Evolutionary conservation across 495 filamentous ascomycete genomes (phyloP).

Genomic region (Tuber borchii): DNA sequence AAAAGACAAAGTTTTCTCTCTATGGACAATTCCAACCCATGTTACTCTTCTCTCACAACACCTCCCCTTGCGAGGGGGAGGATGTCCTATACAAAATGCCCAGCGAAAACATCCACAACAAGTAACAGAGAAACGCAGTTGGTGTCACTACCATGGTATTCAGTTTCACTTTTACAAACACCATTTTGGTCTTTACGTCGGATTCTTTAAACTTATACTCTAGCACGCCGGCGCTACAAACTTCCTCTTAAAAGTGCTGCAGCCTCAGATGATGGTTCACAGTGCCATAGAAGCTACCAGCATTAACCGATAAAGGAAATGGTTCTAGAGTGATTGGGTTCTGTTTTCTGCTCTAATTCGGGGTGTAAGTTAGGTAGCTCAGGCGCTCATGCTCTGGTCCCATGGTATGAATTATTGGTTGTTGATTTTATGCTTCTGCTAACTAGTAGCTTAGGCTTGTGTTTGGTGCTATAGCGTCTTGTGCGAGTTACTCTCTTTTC

Average conservation of each 20-base stretch:
- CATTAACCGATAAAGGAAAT: neutral
- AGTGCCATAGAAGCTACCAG: neutral
- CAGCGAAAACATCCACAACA: neutral
- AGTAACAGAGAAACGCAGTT: neutral
- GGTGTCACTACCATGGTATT: neutral
- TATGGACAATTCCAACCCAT: neutral
- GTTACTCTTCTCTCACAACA: neutral
- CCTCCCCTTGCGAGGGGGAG: neutral
- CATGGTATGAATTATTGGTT: neutral
- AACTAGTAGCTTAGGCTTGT: neutral
- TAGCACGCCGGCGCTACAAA: neutral
- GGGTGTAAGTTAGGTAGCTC: neutral
- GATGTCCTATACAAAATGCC: neutral
- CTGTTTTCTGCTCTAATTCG: neutral
- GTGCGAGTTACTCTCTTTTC: neutral
- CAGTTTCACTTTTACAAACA: neutral
- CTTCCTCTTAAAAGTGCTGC: neutral
- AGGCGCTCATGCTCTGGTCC: neutral
- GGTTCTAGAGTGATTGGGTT: neutral
- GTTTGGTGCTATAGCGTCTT: neutral
- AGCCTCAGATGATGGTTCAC: neutral
- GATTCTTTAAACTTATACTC: too few species aligned
- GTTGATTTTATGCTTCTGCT: neutral
- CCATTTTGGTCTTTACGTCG: neutral
- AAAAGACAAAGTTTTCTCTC: neutral